Conservation (phyloP, 2,329 filamentous ascomycete species). For the Didymella arachidicola region DNA sequence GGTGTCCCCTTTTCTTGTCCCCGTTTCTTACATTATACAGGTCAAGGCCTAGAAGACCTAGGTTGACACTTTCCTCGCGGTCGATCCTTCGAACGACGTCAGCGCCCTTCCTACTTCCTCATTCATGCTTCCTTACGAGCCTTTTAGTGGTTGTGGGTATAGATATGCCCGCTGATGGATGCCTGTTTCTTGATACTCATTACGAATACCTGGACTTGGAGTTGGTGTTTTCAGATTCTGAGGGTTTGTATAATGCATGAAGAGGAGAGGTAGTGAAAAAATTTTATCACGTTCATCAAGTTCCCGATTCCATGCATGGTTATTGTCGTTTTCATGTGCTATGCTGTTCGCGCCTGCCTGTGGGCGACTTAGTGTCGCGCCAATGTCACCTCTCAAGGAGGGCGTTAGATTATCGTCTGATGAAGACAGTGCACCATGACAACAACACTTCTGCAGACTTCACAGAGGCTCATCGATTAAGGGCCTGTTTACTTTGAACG, state of each 20-base stretch:
- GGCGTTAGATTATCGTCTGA: too few species aligned
- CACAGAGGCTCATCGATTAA: too few species aligned
- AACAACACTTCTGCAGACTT: too few species aligned
- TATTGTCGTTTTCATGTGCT: background rate
- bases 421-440: too few species aligned
- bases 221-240: conserved; percentile 8
- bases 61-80: conserved; percentile 10
- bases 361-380: background rate
- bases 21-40: conserved; percentile 8
- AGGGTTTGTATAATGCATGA: conserved; percentile 8
- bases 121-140: conserved; percentile 5
- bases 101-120: conserved; percentile 10
- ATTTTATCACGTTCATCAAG: background rate
- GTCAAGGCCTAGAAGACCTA: conserved; percentile 5
- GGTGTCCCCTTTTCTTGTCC: conserved; percentile 6
- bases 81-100: conserved; percentile 24
- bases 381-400: background rate
- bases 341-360: background rate
- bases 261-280: background rate
- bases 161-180: conserved; percentile 21
- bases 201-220: conserved; percentile 19
- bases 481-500: too few species aligned
- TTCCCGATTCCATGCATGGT: background rate
- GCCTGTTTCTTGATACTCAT: conserved; percentile 4
- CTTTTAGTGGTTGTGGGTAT: conserved; percentile 25